Evolutionary conservation across 768 basidiomycete genomes (phyloP).

Genomic region (Podaxis pistillaris): DNA sequence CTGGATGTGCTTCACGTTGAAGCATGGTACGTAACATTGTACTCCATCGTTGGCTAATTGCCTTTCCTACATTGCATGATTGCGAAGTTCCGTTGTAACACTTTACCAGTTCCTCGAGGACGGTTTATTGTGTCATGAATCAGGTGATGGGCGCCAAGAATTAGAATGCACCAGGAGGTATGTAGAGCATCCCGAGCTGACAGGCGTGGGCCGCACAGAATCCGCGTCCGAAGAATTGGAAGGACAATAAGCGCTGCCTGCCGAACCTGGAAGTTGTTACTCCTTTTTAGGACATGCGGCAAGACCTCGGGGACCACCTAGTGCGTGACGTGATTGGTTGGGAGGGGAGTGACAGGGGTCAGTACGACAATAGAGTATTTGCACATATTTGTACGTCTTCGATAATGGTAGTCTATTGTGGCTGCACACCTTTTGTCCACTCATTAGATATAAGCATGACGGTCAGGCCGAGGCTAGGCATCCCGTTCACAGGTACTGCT

Average conservation of each 20-base stretch:
- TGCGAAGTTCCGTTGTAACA: not conserved
- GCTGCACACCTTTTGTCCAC: conserved; percentile 13
- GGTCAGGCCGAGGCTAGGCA: not conserved
- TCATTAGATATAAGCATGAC: conserved; percentile 22
- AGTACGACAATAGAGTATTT: conserved; percentile 14
- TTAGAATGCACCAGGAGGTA: not conserved
- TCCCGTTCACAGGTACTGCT: conserved; percentile 18
- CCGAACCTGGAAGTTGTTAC: conserved; percentile 1
- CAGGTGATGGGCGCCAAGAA: not conserved
- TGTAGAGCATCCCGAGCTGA: not conserved
- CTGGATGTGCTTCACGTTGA: not conserved
- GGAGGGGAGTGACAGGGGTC: not conserved
- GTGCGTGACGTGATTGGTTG: not conserved
- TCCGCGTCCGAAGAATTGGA: not conserved
- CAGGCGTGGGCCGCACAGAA: not conserved
- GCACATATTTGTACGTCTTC: conserved; percentile 9
- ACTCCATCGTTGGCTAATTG: not conserved
- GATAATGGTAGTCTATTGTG: conserved; percentile 1
- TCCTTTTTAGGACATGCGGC: conserved; percentile 9
- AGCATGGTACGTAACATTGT: no score
- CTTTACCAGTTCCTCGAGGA: not conserved
- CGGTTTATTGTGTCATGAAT: not conserved
- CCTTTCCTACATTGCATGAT: not conserved
- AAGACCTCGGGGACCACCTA: not conserved
- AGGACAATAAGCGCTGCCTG: not conserved